phyloP scores from a whole-genome alignment of 129 eudicot species.

The Erigeron canadensis region DNA sequence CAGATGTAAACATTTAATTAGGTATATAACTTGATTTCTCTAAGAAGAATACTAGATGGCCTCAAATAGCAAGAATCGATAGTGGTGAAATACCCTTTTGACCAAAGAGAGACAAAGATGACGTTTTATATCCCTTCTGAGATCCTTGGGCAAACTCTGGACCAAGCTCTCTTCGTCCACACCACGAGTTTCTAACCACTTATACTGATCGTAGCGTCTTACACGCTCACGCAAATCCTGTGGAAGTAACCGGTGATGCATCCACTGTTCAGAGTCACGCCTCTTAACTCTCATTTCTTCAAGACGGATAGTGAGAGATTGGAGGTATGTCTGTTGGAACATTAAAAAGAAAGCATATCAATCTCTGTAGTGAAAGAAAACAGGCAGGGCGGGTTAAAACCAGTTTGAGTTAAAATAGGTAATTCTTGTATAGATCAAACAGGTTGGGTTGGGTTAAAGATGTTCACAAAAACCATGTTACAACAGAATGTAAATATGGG shows the following conservation, averaged over 20 bases:
- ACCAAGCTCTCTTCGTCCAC: constrained; percentile 87
- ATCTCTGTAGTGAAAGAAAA: background rate
- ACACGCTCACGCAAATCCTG: constrained; percentile 84
- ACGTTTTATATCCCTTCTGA: constrained; percentile 86
- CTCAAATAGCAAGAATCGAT: background rate
- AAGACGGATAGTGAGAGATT: constrained; percentile 91
- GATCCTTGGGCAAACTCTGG: constrained; percentile 82
- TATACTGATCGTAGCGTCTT: constrained; percentile 88
- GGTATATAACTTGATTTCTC: background rate
- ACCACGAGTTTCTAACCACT: constrained; percentile 95
- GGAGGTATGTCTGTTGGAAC: constrained; percentile 75
- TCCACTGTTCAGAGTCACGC: constrained; percentile 96
- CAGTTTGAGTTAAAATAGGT: too few species aligned
- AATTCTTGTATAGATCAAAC: too few species aligned
- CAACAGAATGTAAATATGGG: background rate
- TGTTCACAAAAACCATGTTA: too few species aligned
- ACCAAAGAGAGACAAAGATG: constrained; percentile 96
- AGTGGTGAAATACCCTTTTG: constrained; percentile 56
- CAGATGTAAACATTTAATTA: background rate
- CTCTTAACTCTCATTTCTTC: constrained; percentile 98
- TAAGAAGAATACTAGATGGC: background rate
- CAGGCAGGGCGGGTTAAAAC: background rate
- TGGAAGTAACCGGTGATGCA: constrained; percentile 96
- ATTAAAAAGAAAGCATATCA: constrained; percentile 13
- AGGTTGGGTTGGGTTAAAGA: too few species aligned